Base-by-base conservation (phyloP, 2,329 filamentous ascomycete genomes). In the Colletotrichum sp. region DNA sequence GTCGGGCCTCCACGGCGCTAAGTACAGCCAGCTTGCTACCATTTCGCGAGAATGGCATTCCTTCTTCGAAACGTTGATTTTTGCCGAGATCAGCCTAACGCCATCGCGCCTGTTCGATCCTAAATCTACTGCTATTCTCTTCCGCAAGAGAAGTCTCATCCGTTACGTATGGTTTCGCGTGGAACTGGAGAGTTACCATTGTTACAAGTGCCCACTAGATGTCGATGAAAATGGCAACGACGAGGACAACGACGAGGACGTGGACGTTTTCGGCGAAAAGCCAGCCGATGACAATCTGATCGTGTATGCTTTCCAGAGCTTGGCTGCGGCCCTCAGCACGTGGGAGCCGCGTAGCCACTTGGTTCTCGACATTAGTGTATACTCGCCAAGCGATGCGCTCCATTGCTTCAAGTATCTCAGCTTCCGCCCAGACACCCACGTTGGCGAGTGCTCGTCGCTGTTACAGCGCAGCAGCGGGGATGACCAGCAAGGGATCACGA, bases 351-450 rank as follows among this genome's bases (percentile, higher is more conserved):
- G 77, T n/a, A 76, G 81, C 67, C 78, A 80, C 64, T 80, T 86
- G 70, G 62, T 80, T 30, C 82, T 86, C 52, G 84, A 85, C 79
- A 82, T 85, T 36, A 85, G 82, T 73, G 75, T 84, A 48, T 81
- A 83, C 79, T 86, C 85, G 21, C 81, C 80, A 12, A 84, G 83
- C 70, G 84, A 85, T 64, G 78, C 77, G 48, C 60, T 83, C 67
- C 82, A 85, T 78, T 82, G 80, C 78, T 84, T 85, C 79, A 84
- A 83, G 77, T 81, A 85, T 56, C 73, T 82, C 5, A 79, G 18
- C 56, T 80, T 82, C 55, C 61, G 58, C 24, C 67, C 80, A 65
- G 79, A 82, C 62, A 76, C 68, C 48, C 24, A 61, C 12, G 43
- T 62, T 38, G 74, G 61, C 73, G 66, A 76, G 65, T 77, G 71